A percentile compares a stretch with the other conserved stretches of the same genome.
phyloP scores from a whole-genome alignment of 495 filamentous ascomycete species.

The Astrocystis sublimbata region DNA sequence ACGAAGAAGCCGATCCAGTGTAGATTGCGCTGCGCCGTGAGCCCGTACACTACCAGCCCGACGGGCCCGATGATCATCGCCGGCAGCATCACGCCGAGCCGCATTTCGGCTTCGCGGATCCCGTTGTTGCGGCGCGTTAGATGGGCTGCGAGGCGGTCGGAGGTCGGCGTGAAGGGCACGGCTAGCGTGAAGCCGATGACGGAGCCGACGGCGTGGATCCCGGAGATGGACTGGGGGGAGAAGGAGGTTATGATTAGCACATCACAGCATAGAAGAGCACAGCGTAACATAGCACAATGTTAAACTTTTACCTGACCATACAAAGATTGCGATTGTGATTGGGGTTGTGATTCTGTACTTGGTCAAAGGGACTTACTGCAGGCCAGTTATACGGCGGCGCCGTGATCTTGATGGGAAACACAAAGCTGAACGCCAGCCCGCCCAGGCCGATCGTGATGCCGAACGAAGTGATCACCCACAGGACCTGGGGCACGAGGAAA shows the following conservation, averaged over 20 bases:
- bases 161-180: conserved; percentile 57
- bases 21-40: conserved; percentile 53
- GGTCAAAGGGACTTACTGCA: conserved; percentile 26
- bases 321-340: no score
- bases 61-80: conserved; percentile 56
- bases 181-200: conserved; percentile 55
- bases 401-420: conserved; percentile 59
- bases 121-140: conserved; percentile 55
- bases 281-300: no score
- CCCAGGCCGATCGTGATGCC: conserved; percentile 56
- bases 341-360: no score
- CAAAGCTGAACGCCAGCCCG: conserved; percentile 60
- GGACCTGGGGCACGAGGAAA: conserved; percentile 56
- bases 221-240: conserved; percentile 45
- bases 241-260: not conserved
- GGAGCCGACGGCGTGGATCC: conserved; percentile 58
- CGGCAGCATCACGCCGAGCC: conserved; percentile 57
- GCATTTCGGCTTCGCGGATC: conserved; percentile 64
- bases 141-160: conserved; percentile 56
- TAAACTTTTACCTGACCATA: no score
- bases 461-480: conserved; percentile 62
- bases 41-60: conserved; percentile 57
- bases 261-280: conserved; percentile 19
- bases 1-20: conserved; percentile 60
- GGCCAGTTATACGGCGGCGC: conserved; percentile 60